phyloP scores from a whole-genome alignment of 192 early-diverging fungal species.

The Linnemannia hyalina region DNA sequence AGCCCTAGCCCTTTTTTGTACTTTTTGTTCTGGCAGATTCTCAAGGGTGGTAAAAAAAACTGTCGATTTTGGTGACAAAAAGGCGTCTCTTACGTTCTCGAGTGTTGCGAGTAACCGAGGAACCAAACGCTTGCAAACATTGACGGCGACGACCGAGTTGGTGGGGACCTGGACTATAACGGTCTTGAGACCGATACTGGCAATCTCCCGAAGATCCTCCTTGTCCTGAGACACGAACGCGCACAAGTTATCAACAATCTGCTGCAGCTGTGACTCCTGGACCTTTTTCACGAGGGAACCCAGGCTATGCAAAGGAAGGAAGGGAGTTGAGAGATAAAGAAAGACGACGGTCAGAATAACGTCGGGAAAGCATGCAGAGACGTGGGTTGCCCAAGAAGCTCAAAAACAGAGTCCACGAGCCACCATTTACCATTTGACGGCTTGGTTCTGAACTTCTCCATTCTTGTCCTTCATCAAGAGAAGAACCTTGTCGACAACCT shows the following conservation, averaged over 20 bases:
- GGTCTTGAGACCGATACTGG: slow-evolving; percentile 87
- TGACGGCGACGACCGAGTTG: slow-evolving; percentile 60
- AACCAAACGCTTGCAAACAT: slow-evolving; percentile 72
- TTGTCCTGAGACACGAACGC: slow-evolving; percentile 67
- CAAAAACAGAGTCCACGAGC: not conserved
- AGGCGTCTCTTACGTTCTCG: slow-evolving; percentile 64
- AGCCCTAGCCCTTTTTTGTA: not conserved
- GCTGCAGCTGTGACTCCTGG: slow-evolving; percentile 74
- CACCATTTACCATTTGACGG: slow-evolving; percentile 71
- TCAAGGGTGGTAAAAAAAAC: not conserved
- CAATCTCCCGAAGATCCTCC: slow-evolving; percentile 85
- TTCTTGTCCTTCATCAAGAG: slow-evolving; percentile 83
- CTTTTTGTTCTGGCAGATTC: not conserved
- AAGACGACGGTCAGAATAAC: not conserved
- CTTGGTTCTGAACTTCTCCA: slow-evolving; percentile 88
- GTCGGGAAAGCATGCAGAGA: not conserved
- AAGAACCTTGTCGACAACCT: slow-evolving; percentile 67
- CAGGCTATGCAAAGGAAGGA: slow-evolving; percentile 62
- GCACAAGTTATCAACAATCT: slow-evolving; percentile 81
- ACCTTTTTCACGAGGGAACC: slow-evolving; percentile 84
- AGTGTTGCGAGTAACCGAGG: slow-evolving; percentile 77
- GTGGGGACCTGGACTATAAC: slow-evolving; percentile 80
- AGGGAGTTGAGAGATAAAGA: not conserved
- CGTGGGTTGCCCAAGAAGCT: not conserved
- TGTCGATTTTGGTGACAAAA: not conserved